Percentiles rank a stretch among this genome's conserved stretches.
Conservation (phyloP, 2,329 filamentous ascomycete species). For the Xylariaceae sp. region DNA sequence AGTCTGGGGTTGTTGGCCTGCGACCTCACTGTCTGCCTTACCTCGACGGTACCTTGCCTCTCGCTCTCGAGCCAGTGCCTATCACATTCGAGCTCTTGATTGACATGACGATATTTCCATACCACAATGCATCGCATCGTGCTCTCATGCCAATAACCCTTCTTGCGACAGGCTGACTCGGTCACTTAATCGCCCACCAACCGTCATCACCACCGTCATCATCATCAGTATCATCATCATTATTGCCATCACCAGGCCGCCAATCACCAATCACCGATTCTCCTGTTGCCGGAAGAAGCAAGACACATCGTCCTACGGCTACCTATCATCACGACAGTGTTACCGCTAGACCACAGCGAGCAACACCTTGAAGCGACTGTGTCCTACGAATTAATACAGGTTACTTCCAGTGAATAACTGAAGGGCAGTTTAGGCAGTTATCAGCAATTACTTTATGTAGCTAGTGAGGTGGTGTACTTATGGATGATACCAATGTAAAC, state of each 20-base stretch:
- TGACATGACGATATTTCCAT: constrained; percentile 20
- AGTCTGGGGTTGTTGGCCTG: too few relatives aligned
- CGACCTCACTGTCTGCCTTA: too few relatives aligned
- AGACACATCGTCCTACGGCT: background rate
- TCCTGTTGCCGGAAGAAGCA: background rate
- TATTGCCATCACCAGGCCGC: constrained; percentile 1
- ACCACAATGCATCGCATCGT: constrained; percentile 11
- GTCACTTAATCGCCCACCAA: constrained; percentile 7
- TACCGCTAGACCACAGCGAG: background rate
- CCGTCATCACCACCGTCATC: background rate
- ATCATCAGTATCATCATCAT: background rate
- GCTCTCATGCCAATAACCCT: constrained; percentile 9
- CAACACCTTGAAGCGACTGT: background rate
- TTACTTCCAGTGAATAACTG: background rate
- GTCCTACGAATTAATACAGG: background rate
- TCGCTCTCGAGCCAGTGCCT: background rate
- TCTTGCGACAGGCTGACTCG: constrained; percentile 18
- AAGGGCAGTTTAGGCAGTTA: background rate
- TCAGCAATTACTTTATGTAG: background rate
- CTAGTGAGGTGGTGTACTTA: background rate
- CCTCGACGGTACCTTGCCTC: background rate
- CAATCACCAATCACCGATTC: background rate
- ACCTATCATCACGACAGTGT: background rate
- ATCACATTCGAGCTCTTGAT: background rate
- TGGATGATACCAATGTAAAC: background rate